Percentiles rank a stretch among this genome's conserved stretches.
These are phyloP conservation scores for Spinacia oleracea DNA, from an alignment of 179 eudicot genomes.

Conservation along the genomic window DNA sequence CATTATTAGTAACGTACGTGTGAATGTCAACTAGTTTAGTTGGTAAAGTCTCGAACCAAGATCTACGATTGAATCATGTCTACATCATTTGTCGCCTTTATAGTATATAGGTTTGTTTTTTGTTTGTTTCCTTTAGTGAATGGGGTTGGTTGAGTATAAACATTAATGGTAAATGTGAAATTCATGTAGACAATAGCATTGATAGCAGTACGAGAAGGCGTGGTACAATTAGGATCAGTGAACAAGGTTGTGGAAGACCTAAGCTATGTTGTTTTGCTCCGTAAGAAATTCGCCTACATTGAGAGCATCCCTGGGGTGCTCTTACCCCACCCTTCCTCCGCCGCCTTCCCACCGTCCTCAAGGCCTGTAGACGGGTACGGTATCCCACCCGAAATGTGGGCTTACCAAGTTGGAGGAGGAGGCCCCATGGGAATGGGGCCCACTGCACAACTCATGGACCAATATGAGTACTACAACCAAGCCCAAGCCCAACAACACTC, in stretches of 20 bases:
- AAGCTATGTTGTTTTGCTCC: conserved; percentile 46
- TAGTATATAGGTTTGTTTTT: too few relatives aligned
- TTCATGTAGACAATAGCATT: conserved; percentile 50
- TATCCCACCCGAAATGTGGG: conserved; percentile 31
- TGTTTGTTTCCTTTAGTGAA: too few relatives aligned
- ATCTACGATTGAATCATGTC: too few relatives aligned
- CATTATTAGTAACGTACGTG: too few relatives aligned
- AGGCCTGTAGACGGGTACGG: conserved; percentile 24
- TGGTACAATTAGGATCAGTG: conserved; percentile 48
- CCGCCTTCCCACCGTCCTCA: conserved; percentile 33
- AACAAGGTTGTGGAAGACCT: conserved; percentile 45
- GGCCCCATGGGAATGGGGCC: conserved; percentile 29
- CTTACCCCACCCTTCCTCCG: conserved; percentile 49
- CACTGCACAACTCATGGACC: conserved; percentile 24
- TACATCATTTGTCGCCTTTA: too few relatives aligned
- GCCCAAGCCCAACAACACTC: conserved; percentile 22
- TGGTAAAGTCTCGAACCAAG: too few relatives aligned
- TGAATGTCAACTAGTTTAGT: too few relatives aligned
- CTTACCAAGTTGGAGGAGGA: conserved; percentile 19
- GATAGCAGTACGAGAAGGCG: conserved; percentile 56
- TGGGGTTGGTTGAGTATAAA: neutral
- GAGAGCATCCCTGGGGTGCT: conserved; percentile 55
- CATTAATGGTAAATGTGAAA: neutral
- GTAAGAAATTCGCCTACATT: conserved; percentile 47
- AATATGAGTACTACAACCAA: conserved; percentile 30